phyloP scores from a whole-genome alignment of 306 rosid genomes.

The Fagus crenata region DNA sequence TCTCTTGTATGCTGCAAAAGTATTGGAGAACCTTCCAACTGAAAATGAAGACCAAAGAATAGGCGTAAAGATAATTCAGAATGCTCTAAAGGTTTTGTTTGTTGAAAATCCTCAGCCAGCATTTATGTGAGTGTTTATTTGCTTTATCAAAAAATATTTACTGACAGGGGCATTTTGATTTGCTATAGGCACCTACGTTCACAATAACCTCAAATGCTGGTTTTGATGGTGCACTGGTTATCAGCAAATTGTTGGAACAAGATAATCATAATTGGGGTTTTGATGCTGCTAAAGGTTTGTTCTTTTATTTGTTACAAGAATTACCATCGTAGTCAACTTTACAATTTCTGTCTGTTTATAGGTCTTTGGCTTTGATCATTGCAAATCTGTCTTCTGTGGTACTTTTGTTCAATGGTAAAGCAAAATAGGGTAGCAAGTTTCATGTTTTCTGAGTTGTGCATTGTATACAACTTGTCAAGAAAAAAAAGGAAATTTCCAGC shows the following conservation, averaged over 20 bases:
- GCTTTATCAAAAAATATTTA: not conserved
- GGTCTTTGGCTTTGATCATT: constrained; percentile 5
- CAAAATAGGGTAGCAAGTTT: not conserved
- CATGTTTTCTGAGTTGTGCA: not conserved
- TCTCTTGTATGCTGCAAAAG: constrained; percentile 76
- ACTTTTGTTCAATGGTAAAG: not conserved
- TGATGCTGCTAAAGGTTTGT: constrained; percentile 82
- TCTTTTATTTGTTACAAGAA: constrained; percentile 5
- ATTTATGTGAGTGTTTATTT: constrained; percentile 10
- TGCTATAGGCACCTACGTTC: constrained; percentile 62
- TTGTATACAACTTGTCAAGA: too few species aligned
- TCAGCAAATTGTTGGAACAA: constrained; percentile 86
- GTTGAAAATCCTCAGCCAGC: constrained; percentile 9
- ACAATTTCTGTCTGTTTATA: not conserved
- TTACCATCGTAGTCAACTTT: constrained; percentile 9
- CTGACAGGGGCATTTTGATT: constrained; percentile 29
- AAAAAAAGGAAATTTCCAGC: not conserved
- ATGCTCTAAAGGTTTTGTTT: constrained; percentile 73
- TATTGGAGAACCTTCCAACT: constrained; percentile 62
- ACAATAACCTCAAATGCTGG: constrained; percentile 86
- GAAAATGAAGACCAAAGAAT: constrained; percentile 77
- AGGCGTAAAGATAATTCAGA: constrained; percentile 82
- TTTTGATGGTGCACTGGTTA: constrained; percentile 71
- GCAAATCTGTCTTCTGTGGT: not conserved
- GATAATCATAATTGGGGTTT: constrained; percentile 62